Conservation (phyloP, 345 rosid species). For the Dipteronia sinensis region DNA sequence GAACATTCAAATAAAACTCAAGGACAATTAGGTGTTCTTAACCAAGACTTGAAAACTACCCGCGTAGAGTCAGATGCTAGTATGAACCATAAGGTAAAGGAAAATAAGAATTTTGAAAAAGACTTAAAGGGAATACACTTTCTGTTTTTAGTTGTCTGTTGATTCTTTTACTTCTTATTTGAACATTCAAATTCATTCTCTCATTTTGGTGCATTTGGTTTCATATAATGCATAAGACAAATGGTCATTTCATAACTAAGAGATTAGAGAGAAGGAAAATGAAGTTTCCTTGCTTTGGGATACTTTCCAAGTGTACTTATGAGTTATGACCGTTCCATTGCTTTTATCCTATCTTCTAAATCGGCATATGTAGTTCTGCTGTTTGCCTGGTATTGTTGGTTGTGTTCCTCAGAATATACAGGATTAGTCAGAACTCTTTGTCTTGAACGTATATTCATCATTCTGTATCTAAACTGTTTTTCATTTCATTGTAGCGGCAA, state of each 20-base stretch:
- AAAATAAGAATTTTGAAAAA: not conserved
- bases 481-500: constrained; percentile 49
- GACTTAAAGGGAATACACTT: not conserved
- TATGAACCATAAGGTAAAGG: not conserved
- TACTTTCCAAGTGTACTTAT: not conserved
- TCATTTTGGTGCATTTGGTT: not conserved
- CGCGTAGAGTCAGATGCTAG: not conserved
- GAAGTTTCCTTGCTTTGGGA: constrained; percentile 1
- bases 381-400: not conserved
- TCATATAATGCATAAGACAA: not conserved
- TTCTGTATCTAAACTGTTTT: not conserved
- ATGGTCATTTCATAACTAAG: constrained; percentile 1
- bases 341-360: not conserved
- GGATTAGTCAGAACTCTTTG: not conserved
- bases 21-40: not conserved
- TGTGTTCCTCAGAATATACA: not conserved
- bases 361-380: not conserved
- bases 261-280: not conserved
- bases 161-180: not conserved
- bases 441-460: not conserved
- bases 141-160: not conserved
- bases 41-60: not conserved
- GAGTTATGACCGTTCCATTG: not conserved
- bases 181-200: not conserved
- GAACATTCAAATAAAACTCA: no score